Conservation (phyloP, 2,329 filamentous ascomycete species). For the Annulohypoxylon truncatum region DNA sequence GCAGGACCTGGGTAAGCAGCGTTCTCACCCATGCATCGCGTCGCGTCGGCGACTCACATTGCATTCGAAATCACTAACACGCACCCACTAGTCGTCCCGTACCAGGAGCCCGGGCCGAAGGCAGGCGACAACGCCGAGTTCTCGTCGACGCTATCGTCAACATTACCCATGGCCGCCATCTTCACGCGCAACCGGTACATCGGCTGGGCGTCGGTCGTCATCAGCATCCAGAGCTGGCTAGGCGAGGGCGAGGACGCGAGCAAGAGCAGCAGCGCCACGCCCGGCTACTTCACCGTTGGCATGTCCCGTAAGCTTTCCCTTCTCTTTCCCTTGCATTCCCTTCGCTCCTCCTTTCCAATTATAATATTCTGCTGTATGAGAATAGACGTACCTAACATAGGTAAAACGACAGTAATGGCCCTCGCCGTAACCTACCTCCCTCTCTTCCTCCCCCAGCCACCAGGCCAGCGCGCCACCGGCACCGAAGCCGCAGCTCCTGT, state of each 20-base stretch:
- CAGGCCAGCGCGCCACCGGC: conserved; percentile 48
- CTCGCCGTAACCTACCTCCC: conserved; percentile 65
- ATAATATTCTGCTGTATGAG: neutral
- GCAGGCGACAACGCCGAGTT: conserved; percentile 74
- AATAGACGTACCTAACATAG: neutral
- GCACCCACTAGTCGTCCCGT: conserved; percentile 78
- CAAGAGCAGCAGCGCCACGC: conserved; percentile 73
- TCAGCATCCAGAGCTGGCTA: conserved; percentile 81
- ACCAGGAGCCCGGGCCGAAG: conserved; percentile 78
- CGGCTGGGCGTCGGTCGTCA: conserved; percentile 78
- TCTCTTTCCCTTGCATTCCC: too few species aligned
- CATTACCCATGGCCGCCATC: conserved; percentile 95
- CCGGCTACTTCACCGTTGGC: conserved; percentile 76
- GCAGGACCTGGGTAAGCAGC: conserved; percentile 73
- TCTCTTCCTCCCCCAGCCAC: conserved; percentile 60
- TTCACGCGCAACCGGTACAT: conserved; percentile 89
- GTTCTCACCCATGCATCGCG: conserved; percentile 18
- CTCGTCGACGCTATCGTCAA: conserved; percentile 76
- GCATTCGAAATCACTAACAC: conserved; percentile 5
- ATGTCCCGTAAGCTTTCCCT: conserved; percentile 74
- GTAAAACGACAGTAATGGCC: conserved; percentile 64
- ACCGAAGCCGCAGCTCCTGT: conserved; percentile 51
- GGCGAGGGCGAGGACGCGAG: conserved; percentile 76
- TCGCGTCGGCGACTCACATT: conserved; percentile 14
- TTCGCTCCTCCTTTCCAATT: neutral